Evolutionary conservation across 345 rosid species (phyloP).

Genomic region (Populus deltoides): DNA sequence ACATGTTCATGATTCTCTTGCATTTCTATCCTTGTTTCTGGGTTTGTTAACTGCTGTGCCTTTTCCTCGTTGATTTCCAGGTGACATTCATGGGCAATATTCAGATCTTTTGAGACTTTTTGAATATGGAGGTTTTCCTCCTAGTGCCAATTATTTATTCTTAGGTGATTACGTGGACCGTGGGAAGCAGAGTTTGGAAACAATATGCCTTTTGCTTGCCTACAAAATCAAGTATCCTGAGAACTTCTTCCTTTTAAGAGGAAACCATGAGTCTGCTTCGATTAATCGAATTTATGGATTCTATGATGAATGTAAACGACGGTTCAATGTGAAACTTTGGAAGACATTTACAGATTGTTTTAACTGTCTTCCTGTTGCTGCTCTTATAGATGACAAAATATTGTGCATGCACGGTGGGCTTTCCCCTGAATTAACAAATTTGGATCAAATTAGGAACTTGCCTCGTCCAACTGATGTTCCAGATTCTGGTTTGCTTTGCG

Average conservation of each 20-base stretch:
- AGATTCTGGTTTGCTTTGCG: conserved; percentile 85
- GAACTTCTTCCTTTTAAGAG: conserved; percentile 79
- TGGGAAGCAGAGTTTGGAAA: conserved; percentile 94
- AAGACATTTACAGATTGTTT: conserved; percentile 80
- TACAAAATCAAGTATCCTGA: conserved; percentile 87
- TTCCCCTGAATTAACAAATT: conserved; percentile 68
- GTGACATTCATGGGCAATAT: conserved; percentile 93
- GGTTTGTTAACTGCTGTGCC: conserved; percentile 8
- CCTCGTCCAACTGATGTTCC: conserved; percentile 86
- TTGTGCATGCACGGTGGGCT: conserved; percentile 97
- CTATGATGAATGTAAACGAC: conserved; percentile 89
- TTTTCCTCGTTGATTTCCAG: conserved; percentile 35
- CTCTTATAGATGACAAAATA: conserved; percentile 80
- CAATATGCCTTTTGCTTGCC: conserved; percentile 86
- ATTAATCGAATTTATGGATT: conserved; percentile 88
- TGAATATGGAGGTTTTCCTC: conserved; percentile 92
- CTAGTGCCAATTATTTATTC: conserved; percentile 75
- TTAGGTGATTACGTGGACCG: conserved; percentile 95
- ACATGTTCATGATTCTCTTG: not conserved
- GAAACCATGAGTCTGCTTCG: conserved; percentile 88
- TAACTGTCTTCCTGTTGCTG: conserved; percentile 91
- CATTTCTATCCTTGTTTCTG: not conserved
- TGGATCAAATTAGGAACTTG: conserved; percentile 73
- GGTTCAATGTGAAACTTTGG: conserved; percentile 83
- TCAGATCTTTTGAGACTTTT: conserved; percentile 83